Conservation (phyloP, 345 rosid genomes). For the Excoecaria cochinchinensis region DNA sequence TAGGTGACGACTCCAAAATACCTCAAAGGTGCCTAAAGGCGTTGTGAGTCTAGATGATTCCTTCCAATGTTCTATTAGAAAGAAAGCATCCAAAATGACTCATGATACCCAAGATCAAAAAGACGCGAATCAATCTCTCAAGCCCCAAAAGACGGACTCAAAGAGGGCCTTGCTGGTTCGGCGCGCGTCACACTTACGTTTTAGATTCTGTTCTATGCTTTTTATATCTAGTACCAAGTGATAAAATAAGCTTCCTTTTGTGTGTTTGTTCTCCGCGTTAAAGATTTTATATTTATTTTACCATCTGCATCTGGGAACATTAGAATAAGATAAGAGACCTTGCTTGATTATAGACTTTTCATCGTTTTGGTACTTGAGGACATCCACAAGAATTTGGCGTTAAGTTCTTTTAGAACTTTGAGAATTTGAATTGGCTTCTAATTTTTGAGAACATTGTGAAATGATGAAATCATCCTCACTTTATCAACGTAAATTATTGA, state of each 20-base stretch:
- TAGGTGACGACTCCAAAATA: too few relatives aligned
- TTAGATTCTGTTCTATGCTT: neutral
- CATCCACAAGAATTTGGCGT: neutral
- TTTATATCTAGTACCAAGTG: neutral
- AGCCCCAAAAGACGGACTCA: too few relatives aligned
- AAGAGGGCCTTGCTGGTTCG: too few relatives aligned
- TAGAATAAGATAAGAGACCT: neutral
- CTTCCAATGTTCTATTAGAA: too few relatives aligned
- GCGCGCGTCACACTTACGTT: too few relatives aligned
- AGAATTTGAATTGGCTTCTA: neutral
- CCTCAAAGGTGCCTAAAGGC: too few relatives aligned
- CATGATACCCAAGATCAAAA: too few relatives aligned
- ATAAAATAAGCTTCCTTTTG: neutral
- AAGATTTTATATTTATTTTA: neutral
- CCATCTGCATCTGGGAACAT: neutral
- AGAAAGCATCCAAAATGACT: too few relatives aligned
- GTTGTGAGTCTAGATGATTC: too few relatives aligned
- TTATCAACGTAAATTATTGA: neutral
- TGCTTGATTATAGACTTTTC: neutral
- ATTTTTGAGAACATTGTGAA: neutral
- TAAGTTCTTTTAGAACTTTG: neutral
- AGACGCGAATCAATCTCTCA: too few relatives aligned
- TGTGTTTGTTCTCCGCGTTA: neutral
- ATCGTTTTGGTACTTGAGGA: conserved; percentile 1
- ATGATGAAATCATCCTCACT: neutral